Evolutionary conservation across 768 basidiomycete genomes (phyloP).

Genomic region (Termitomyces sp.): DNA sequence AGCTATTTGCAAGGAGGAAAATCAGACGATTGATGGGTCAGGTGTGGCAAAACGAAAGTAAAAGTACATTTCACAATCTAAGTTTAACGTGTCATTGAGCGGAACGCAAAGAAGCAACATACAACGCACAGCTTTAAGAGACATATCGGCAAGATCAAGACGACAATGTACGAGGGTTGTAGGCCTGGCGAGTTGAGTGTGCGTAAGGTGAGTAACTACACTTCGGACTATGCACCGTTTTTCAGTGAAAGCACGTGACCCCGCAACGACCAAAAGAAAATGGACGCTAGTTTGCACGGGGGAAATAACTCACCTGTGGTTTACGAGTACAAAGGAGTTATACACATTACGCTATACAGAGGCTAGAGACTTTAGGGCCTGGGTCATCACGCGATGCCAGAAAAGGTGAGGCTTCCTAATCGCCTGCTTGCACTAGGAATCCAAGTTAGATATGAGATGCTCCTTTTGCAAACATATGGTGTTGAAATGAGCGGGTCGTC

Average conservation of each 20-base stretch:
- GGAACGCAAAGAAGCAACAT: background rate
- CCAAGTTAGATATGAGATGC: no score
- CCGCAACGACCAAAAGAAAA: background rate
- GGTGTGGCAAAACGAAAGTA: conserved; percentile 13
- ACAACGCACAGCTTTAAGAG: conserved; percentile 67
- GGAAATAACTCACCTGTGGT: no score
- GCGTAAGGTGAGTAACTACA: background rate
- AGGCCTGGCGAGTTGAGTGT: background rate
- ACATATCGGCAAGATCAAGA: conserved; percentile 37
- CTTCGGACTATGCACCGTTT: conserved; percentile 6
- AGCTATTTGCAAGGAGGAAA: conserved; percentile 38
- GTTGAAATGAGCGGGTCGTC: no score
- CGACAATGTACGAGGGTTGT: background rate
- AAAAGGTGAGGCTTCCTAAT: no score
- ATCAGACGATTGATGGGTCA: conserved; percentile 15
- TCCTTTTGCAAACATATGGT: no score
- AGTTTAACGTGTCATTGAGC: background rate
- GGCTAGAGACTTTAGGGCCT: no score
- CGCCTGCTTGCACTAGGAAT: no score
- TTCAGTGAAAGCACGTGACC: conserved; percentile 3
- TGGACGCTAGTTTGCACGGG: no score
- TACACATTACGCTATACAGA: no score
- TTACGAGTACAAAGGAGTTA: no score
- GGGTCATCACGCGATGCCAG: no score
- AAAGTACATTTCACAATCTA: conserved; percentile 58